phyloP scores from a whole-genome alignment of 2,329 filamentous ascomycete genomes.

The Lachnellula arida region DNA sequence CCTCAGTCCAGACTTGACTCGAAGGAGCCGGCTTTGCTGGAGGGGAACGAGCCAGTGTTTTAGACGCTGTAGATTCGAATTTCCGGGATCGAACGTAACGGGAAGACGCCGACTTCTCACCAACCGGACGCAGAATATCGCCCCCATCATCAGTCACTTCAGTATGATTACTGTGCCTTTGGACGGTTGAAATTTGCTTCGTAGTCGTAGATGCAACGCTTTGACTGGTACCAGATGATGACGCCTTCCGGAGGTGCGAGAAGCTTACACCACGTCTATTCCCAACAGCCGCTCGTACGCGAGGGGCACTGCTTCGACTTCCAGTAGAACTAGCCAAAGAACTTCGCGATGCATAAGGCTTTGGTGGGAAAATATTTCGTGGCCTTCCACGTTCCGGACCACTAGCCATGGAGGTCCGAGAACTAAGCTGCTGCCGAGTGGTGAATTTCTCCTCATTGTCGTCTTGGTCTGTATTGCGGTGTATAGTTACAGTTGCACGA shows the following conservation, averaged over 20 bases:
- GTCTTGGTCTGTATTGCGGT: constrained; percentile 12
- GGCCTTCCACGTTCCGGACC: constrained; percentile 10
- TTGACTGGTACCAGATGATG: constrained; percentile 14
- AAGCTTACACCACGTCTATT: constrained; percentile 62
- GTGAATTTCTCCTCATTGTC: not conserved
- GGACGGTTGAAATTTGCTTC: not conserved
- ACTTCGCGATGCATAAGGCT: constrained; percentile 39
- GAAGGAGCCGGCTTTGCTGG: constrained; percentile 14
- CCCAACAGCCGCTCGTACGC: constrained; percentile 42
- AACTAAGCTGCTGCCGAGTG: not conserved
- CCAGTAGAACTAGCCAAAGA: constrained; percentile 43
- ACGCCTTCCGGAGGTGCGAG: constrained; percentile 42
- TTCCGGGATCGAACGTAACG: constrained; percentile 31
- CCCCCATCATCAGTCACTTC: constrained; percentile 23
- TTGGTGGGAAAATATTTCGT: constrained; percentile 16
- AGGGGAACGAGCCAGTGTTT: constrained; percentile 1
- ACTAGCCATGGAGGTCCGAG: constrained; percentile 8
- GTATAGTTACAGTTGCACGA: constrained; percentile 28
- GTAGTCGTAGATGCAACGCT: not conserved
- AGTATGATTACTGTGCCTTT: constrained; percentile 20
- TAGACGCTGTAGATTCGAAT: constrained; percentile 6
- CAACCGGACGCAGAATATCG: constrained; percentile 12
- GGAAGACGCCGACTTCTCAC: constrained; percentile 16
- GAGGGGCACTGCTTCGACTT: constrained; percentile 32
- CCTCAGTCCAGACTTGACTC: constrained; percentile 55